A percentile compares a stretch with the other conserved stretches of the same genome.
phyloP scores from a whole-genome alignment of 1,284 basidiomycete species.

The Exsudoporus floridanus region DNA sequence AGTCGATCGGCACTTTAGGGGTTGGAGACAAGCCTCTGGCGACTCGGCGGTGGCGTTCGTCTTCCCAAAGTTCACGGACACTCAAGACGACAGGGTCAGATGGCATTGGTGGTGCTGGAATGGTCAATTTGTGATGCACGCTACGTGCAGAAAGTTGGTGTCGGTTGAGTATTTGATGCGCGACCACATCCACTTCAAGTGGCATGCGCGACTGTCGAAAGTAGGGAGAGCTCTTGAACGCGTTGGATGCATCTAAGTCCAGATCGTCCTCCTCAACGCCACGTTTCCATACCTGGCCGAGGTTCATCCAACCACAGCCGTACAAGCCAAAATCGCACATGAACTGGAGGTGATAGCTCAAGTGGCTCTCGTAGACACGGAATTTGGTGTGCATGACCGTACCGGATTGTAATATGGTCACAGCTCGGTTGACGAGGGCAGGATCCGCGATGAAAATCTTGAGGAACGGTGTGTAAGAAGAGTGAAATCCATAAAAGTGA shows the following conservation, averaged over 20 bases:
- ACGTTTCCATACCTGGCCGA: constrained; percentile 59
- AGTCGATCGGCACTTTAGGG: constrained; percentile 65
- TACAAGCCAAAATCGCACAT: constrained; percentile 95
- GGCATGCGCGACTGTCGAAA: constrained; percentile 69
- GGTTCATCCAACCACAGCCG: constrained; percentile 88
- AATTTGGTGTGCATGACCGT: constrained; percentile 78
- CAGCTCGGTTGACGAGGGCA: constrained; percentile 61
- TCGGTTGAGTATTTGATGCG: constrained; percentile 86
- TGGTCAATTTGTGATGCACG: constrained; percentile 72
- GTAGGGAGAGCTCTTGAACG: constrained; percentile 43
- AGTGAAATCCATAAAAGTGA: constrained; percentile 94
- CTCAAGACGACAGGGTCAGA: constrained; percentile 82
- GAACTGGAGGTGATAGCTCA: constrained; percentile 89
- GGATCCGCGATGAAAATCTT: constrained; percentile 85
- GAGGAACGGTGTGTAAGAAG: constrained; percentile 84
- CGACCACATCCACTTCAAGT: constrained; percentile 83
- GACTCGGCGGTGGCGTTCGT: constrained; percentile 75
- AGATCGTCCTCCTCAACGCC: constrained; percentile 36
- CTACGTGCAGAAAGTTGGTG: constrained; percentile 62
- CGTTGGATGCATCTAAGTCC: constrained; percentile 15
- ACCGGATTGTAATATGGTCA: constrained; percentile 77
- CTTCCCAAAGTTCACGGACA: constrained; percentile 93
- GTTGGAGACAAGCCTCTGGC: constrained; percentile 67
- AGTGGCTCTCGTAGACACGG: constrained; percentile 85
- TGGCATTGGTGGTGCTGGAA: constrained; percentile 51